These are phyloP conservation scores for Dactylonectria macrodidyma DNA, from an alignment of 2,329 filamentous ascomycete genomes.

Conservation along the genomic window DNA sequence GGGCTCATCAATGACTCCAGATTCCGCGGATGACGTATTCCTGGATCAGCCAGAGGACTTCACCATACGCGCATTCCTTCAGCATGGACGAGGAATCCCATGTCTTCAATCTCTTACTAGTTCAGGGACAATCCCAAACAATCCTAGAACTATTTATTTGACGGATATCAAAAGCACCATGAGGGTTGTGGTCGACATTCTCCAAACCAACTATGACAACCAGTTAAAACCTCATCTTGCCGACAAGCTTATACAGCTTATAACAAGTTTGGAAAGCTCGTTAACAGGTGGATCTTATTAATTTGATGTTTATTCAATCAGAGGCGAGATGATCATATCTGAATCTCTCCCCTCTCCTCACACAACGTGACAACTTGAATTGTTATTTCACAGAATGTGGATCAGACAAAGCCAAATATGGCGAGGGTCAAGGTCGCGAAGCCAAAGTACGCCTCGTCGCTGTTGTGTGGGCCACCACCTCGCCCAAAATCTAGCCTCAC, in stretches of 20 bases:
- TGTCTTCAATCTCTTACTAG: background rate
- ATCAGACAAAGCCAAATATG: no score
- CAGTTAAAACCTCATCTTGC: conserved; percentile 31
- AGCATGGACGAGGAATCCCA: background rate
- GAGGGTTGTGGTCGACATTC: conserved; percentile 29
- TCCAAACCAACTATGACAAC: conserved; percentile 27
- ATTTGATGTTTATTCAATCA: background rate
- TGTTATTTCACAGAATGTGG: no score
- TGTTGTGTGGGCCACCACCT: no score
- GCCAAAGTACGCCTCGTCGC: no score
- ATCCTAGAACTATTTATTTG: conserved; percentile 18
- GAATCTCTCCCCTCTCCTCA: background rate
- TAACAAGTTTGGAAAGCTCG: conserved; percentile 32
- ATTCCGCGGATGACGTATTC: conserved; percentile 23
- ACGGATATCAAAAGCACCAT: conserved; percentile 36
- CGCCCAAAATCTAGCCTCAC: no score
- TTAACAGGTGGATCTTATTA: background rate
- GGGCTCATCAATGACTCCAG: background rate
- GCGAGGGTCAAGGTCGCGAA: no score
- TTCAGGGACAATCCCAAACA: no score
- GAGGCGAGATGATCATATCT: background rate
- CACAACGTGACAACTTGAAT: no score
- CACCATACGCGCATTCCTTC: background rate
- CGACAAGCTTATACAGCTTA: conserved; percentile 37
- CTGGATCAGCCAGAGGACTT: conserved; percentile 28